Evolutionary conservation across 2,329 filamentous ascomycete species (phyloP).

Genomic region (Neonectria magnoliae): DNA sequence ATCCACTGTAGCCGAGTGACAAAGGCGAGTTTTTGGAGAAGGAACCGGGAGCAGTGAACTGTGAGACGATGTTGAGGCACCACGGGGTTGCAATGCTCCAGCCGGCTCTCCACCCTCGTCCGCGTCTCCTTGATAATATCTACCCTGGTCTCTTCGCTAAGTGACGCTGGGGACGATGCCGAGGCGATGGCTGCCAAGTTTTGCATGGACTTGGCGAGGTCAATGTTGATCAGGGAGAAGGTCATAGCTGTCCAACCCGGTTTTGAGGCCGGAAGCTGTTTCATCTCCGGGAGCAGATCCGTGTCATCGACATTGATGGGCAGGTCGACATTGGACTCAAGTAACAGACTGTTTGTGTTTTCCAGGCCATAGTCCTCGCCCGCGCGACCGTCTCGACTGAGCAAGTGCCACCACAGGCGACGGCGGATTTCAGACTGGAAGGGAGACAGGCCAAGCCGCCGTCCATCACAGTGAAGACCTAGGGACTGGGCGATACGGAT

Average conservation of each 20-base stretch:
- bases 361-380: slow-evolving; percentile 59
- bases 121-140: neutral
- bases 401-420: slow-evolving; percentile 64
- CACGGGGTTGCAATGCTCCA: slow-evolving; percentile 60
- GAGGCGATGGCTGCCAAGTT: neutral
- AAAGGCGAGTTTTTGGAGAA: slow-evolving; percentile 44
- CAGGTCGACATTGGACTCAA: slow-evolving; percentile 55
- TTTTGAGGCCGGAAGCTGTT: slow-evolving; percentile 56
- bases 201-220: neutral
- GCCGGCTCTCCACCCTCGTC: slow-evolving; percentile 56
- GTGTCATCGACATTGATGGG: slow-evolving; percentile 65
- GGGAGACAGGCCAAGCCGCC: slow-evolving; percentile 55
- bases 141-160: slow-evolving; percentile 56
- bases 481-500: slow-evolving; percentile 59
- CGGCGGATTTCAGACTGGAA: slow-evolving; percentile 67
- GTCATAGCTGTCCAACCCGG: slow-evolving; percentile 57
- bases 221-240: slow-evolving; percentile 4
- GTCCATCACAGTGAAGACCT: slow-evolving; percentile 63
- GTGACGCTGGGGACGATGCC: neutral
- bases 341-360: slow-evolving; percentile 1
- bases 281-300: slow-evolving; percentile 60
- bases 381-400: slow-evolving; percentile 58
- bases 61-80: slow-evolving; percentile 52
- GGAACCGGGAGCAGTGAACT: slow-evolving; percentile 34
- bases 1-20: slow-evolving; percentile 41